Evolutionary conservation across 1,139 yeast species (phyloP).

Genomic region (Sugiyamaella pinicola): DNA sequence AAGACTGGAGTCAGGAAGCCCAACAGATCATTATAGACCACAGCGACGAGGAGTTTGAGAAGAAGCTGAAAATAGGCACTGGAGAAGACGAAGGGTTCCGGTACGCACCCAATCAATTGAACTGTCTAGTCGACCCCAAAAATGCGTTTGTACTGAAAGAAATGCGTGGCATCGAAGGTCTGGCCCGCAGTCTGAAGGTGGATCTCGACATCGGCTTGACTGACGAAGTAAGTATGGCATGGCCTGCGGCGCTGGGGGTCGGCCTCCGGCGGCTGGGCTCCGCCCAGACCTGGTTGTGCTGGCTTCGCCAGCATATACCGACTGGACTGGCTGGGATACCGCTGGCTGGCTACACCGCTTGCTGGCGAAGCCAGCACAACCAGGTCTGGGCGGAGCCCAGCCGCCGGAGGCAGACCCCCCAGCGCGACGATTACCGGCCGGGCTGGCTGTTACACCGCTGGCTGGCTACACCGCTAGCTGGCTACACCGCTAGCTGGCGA

Average conservation of each 20-base stretch:
- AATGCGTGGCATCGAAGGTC: slow-evolving; percentile 39
- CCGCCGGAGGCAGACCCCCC: background rate
- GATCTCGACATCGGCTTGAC: slow-evolving; percentile 39
- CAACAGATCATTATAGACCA: slow-evolving; percentile 8
- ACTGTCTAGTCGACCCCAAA: slow-evolving; percentile 46
- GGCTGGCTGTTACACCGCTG: no score
- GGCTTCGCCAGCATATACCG: background rate
- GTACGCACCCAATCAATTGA: slow-evolving; percentile 38
- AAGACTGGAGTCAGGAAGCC: slow-evolving; percentile 19
- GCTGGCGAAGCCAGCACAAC: slow-evolving; percentile 2
- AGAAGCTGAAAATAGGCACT: slow-evolving; percentile 10
- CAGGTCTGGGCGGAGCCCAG: slow-evolving; percentile 6
- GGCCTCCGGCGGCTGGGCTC: slow-evolving; percentile 5
- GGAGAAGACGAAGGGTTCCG: slow-evolving; percentile 16
- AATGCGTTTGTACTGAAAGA: slow-evolving; percentile 41
- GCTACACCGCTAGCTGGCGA: background rate
- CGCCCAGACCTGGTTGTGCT: slow-evolving; percentile 6
- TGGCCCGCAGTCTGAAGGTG: slow-evolving; percentile 39
- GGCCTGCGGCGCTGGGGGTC: background rate
- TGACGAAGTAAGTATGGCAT: slow-evolving; percentile 16
- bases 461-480: no score
- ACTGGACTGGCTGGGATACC: no score
- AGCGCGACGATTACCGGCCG: background rate
- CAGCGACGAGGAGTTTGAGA: slow-evolving; percentile 11
- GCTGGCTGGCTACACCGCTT: no score